Conservation (phyloP, 2,329 filamentous ascomycete genomes). For the Neocatenulostroma microsporum region DNA sequence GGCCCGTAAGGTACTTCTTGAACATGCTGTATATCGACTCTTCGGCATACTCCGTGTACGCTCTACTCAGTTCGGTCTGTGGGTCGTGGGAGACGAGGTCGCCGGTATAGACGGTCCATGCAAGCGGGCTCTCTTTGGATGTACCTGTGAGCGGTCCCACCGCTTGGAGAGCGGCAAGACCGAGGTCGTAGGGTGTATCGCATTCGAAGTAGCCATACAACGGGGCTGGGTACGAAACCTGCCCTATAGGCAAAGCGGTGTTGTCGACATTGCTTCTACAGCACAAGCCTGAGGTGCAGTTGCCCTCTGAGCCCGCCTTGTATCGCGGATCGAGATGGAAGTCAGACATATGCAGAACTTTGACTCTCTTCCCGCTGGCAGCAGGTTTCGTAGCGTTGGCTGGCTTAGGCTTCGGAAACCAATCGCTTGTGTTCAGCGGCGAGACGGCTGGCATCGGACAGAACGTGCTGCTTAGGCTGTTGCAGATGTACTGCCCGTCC, state of each 20-base stretch:
- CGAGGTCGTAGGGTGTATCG: conserved; percentile 53
- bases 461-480: conserved; percentile 38
- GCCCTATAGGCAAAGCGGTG: conserved; percentile 24
- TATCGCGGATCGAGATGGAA: conserved; percentile 50
- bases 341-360: conserved; percentile 51
- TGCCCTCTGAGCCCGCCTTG: conserved; percentile 46
- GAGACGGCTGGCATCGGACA: conserved; percentile 42
- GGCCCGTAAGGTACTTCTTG: conserved; percentile 49
- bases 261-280: conserved; percentile 42
- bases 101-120: conserved; percentile 51
- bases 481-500: conserved; percentile 53
- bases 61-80: conserved; percentile 44
- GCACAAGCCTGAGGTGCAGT: conserved; percentile 46
- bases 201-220: conserved; percentile 50
- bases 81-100: conserved; percentile 51
- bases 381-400: conserved; percentile 35
- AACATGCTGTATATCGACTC: conserved; percentile 47
- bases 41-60: conserved; percentile 49
- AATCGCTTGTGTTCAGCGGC: conserved; percentile 36
- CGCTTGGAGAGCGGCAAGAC: conserved; percentile 48
- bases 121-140: conserved; percentile 38
- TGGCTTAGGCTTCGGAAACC: conserved; percentile 51
- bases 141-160: conserved; percentile 51
- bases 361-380: conserved; percentile 47
- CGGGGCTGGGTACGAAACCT: conserved; percentile 42